These are phyloP conservation scores for Globisporangium spiculum DNA, from an alignment of 352 stramenopile genomes.

Conservation along the genomic window DNA sequence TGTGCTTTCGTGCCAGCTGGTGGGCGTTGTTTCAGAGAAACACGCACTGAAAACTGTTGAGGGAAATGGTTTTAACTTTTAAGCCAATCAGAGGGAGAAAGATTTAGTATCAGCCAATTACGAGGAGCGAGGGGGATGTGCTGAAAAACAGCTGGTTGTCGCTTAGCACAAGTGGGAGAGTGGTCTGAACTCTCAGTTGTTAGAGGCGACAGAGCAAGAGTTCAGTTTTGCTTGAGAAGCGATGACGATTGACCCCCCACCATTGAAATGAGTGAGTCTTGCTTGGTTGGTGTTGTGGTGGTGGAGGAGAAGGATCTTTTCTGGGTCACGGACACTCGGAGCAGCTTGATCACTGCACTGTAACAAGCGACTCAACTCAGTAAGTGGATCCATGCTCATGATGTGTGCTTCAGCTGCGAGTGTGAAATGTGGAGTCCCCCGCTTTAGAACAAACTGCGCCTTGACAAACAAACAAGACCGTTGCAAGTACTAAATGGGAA, in stretches of 20 bases:
- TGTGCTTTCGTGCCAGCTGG: background rate
- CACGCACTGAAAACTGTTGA: background rate
- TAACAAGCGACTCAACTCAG: background rate
- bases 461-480: background rate
- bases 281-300: too few species aligned
- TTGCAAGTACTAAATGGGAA: background rate
- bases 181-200: background rate
- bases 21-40: background rate
- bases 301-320: background rate
- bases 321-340: background rate
- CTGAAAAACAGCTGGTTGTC: background rate
- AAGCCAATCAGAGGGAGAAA: background rate
- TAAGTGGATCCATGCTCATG: background rate
- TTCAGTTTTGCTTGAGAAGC: background rate
- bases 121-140: background rate
- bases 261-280: background rate
- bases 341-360: background rate
- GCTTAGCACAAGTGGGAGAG: background rate
- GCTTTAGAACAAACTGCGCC: background rate
- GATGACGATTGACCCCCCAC: background rate
- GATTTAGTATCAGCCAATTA: background rate
- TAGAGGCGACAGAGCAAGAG: background rate
- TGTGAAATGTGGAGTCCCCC: background rate
- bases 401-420: background rate
- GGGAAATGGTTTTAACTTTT: background rate